These are phyloP conservation scores for Setomelanomma holmii DNA, from an alignment of 2,329 filamentous ascomycete species.

Conservation along the genomic window DNA sequence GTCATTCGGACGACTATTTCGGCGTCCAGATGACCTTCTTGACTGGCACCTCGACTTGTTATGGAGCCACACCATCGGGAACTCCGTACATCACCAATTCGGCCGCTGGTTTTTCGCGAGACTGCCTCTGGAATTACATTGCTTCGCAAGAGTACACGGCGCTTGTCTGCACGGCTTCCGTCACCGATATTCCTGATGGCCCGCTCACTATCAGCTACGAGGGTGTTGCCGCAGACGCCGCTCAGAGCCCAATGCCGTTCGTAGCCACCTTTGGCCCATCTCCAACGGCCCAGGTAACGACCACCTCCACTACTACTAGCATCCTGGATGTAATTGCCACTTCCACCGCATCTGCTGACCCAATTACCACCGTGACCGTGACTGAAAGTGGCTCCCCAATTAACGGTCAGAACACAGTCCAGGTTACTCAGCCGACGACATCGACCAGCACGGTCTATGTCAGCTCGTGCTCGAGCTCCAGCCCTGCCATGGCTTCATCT, in stretches of 20 bases:
- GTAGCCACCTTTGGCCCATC: conserved; percentile 11
- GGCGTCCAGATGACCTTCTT: conserved; percentile 20
- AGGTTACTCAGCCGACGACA: neutral
- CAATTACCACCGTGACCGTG: neutral
- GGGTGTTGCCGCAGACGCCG: neutral
- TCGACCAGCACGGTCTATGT: conserved; percentile 4
- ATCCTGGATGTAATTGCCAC: neutral
- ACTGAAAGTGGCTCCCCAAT: neutral
- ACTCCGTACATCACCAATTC: conserved; percentile 18
- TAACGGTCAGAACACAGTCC: neutral
- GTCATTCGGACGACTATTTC: conserved; percentile 10
- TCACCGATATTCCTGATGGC: conserved; percentile 6
- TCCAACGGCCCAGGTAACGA: neutral
- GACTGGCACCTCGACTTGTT: conserved; percentile 17
- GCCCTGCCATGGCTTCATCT: neutral
- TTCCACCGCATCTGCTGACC: conserved; percentile 1
- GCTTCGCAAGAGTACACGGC: neutral
- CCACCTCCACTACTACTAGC: conserved; percentile 1
- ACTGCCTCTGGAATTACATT: conserved; percentile 11
- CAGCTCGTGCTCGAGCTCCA: conserved; percentile 2
- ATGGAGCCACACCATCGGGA: conserved; percentile 9
- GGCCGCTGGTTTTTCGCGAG: conserved; percentile 4
- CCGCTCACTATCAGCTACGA: conserved; percentile 11
- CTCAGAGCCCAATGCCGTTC: conserved; percentile 1
- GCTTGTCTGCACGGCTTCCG: conserved; percentile 7